A percentile compares a stretch with the other conserved stretches of the same genome.
Conservation (phyloP, 495 filamentous ascomycete species). For the Tuber aestivum region DNA sequence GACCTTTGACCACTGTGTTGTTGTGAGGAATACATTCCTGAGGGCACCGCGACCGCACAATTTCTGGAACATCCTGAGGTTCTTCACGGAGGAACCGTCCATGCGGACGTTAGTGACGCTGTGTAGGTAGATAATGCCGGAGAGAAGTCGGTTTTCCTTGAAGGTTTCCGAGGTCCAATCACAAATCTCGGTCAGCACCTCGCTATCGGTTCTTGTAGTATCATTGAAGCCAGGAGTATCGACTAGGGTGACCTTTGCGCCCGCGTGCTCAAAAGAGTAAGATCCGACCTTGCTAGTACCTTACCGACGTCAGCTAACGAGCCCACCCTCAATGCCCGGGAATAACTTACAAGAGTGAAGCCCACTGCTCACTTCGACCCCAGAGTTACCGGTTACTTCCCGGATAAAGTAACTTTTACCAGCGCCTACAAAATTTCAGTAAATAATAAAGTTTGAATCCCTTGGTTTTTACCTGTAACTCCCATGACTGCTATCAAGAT, state of each 20-base stretch:
- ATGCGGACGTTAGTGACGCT: slow-evolving; percentile 46
- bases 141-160: slow-evolving; percentile 28
- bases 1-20: slow-evolving; percentile 48
- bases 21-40: slow-evolving; percentile 46
- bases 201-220: slow-evolving; percentile 45
- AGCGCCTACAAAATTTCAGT: no score
- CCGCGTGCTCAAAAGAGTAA: slow-evolving; percentile 21
- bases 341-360: no score
- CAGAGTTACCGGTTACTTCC: no score
- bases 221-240: slow-evolving; percentile 54
- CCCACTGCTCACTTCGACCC: no score
- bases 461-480: no score
- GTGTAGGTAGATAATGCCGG: slow-evolving; percentile 49
- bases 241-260: slow-evolving; percentile 42
- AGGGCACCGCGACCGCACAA: no score
- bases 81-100: slow-evolving; percentile 37
- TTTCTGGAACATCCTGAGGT: no score
- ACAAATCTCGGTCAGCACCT: slow-evolving; percentile 46
- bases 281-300: slow-evolving; percentile 27
- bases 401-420: no score
- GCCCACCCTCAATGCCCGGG: no score
- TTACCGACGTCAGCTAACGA: not conserved
- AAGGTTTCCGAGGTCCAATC: slow-evolving; percentile 40
- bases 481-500: no score
- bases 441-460: no score